These are phyloP conservation scores for Chrysopogon serrulatus DNA, from an alignment of 176 grass and related monocot species.

Conservation along the genomic window DNA sequence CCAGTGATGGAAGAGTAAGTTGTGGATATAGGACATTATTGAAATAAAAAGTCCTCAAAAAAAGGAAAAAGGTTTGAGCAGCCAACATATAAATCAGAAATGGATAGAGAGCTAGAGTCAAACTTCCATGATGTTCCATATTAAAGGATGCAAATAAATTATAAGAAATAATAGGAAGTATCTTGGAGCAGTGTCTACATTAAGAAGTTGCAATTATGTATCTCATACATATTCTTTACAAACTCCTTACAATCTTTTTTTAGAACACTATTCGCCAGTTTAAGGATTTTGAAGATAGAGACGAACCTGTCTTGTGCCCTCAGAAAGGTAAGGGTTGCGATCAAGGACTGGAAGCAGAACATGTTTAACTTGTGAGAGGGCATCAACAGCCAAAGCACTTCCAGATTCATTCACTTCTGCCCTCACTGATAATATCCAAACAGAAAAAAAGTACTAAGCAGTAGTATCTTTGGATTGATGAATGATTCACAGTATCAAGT, in stretches of 20 bases:
- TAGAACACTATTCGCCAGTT: neutral
- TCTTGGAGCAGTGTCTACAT: neutral
- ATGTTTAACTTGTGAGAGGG: constrained; percentile 76
- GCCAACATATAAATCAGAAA: neutral
- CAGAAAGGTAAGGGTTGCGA: constrained; percentile 92
- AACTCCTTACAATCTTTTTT: neutral
- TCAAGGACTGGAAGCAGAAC: constrained; percentile 90
- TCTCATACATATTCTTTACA: neutral
- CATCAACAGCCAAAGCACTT: constrained; percentile 60
- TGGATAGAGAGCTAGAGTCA: neutral
- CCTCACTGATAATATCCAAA: constrained; percentile 47
- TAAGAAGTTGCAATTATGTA: neutral
- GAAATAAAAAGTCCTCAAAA: neutral
- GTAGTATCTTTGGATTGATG: neutral
- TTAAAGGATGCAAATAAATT: neutral
- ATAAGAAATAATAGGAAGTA: neutral
- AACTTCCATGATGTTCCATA: neutral
- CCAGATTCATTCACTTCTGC: constrained; percentile 74
- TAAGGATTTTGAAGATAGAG: constrained; percentile 7
- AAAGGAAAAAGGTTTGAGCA: neutral
- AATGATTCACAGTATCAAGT: neutral
- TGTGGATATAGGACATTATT: neutral
- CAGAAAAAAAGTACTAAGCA: neutral
- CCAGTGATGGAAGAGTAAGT: neutral
- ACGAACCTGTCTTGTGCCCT: constrained; percentile 90